Base-by-base conservation (phyloP, 805 yeast genomes). In the Sungouiozyma intestinalis region DNA sequence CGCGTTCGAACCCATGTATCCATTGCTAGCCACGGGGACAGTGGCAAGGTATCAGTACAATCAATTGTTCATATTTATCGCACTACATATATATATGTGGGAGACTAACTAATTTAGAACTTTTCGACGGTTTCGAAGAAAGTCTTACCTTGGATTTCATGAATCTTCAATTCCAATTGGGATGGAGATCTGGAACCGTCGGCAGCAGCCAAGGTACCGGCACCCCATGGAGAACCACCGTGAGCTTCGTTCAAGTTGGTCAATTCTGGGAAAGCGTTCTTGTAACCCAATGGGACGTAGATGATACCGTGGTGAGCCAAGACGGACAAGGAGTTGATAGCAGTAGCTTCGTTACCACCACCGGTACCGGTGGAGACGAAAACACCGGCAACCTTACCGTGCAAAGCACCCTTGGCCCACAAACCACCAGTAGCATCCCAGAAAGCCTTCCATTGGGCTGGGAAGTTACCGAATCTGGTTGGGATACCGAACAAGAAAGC, bases 181-280 rank as follows among this genome's bases (percentile, higher is more conserved):
- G 76, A 57, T 35, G 86, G 81, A 49, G 60, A 63, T 69, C 90
- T 78, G 35, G 85, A 73, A 51, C 92, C 94, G 56, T 81, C 85
- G 16, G 76, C 65, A 48, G 81, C 88, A 32, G 94, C 85, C 49
- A 73, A 68, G 44, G 83, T 67, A 57, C 90, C 92, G 34, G 94
- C 85, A 64, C 94, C 94, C 82, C 86, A 85, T 40, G 94, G 74
- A 42, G 88, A 75, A 53, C 82, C 81, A 54, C 92, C 94, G 58
- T 80, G 88, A 41, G 73, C 69, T 65, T 80, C 88, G 16, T 68
- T 70, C 43, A 81, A 55, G 62, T 71, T 71, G 38, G 71, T 57
- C 52, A 78, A 61, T 44, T 73, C 72, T 38, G 73, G 71, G 56
- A 77, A 76, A 34, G 69, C 71, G 31, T 69, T 62, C 40, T 72